phyloP scores from a whole-genome alignment of 768 basidiomycete genomes.

The Erythrobasidium yunnanense region DNA sequence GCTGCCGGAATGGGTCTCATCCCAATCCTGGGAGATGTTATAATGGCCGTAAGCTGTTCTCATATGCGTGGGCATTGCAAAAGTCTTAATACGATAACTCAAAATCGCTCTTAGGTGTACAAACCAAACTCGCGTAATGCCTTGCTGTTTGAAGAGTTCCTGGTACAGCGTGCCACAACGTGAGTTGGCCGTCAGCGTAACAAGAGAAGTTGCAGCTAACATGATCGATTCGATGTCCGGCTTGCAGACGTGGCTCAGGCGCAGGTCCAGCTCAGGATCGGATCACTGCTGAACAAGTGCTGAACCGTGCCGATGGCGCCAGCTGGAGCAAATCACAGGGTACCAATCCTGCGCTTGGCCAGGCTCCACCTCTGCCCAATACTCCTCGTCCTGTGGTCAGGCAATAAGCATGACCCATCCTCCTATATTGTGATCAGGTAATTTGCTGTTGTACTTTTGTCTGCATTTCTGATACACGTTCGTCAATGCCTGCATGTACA shows the following conservation, averaged over 20 bases:
- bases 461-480: no score
- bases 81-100: neutral
- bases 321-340: conserved; percentile 10
- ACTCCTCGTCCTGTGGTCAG: neutral
- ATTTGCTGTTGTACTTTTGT: no score
- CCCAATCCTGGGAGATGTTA: conserved; percentile 63
- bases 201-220: no score
- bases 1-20: conserved; percentile 51
- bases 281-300: neutral
- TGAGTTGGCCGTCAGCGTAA: no score
- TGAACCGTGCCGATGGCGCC: neutral
- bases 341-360: neutral
- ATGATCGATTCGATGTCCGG: no score
- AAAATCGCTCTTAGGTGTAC: conserved; percentile 50
- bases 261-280: neutral
- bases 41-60: conserved; percentile 42
- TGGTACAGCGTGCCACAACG: conserved; percentile 1
- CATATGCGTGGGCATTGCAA: neutral
- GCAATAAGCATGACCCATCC: neutral
- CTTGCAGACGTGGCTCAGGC: neutral
- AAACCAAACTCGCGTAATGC: conserved; percentile 83
- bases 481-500: no score
- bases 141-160: neutral
- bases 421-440: no score
- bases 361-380: conserved; percentile 7